Conservation (phyloP, 495 filamentous ascomycete species). For the Bathelium albidoporum region DNA sequence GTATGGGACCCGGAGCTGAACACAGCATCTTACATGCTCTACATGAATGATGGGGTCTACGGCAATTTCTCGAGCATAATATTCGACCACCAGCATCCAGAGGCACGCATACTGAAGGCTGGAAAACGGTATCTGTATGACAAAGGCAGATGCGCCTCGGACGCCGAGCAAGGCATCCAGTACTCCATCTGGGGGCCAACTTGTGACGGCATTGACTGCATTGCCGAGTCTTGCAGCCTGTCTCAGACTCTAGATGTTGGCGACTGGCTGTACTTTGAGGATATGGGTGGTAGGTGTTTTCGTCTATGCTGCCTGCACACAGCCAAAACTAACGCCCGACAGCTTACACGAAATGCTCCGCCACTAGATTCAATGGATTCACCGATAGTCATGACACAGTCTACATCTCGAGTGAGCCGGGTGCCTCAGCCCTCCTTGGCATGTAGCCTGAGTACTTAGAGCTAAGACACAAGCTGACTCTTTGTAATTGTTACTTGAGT, state of each 20-base stretch:
- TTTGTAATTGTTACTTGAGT: background rate
- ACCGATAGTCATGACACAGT: constrained; percentile 82
- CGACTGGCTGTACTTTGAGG: constrained; percentile 96
- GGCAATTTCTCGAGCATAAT: constrained; percentile 98
- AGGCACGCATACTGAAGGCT: constrained; percentile 58
- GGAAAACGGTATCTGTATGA: constrained; percentile 35
- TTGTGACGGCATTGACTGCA: constrained; percentile 94
- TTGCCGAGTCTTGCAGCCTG: constrained; percentile 65
- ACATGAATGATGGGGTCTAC: constrained; percentile 93
- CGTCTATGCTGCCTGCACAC: background rate
- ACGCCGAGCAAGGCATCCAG: constrained; percentile 28
- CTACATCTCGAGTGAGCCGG: constrained; percentile 87
- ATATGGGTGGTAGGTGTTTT: constrained; percentile 56
- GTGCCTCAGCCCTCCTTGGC: constrained; percentile 64
- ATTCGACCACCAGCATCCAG: constrained; percentile 92
- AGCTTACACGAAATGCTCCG: constrained; percentile 94
- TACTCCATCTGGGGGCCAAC: constrained; percentile 99
- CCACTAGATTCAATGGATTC: constrained; percentile 98
- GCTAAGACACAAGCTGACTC: background rate
- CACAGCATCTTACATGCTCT: constrained; percentile 77
- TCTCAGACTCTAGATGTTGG: constrained; percentile 68
- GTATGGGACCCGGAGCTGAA: constrained; percentile 51
- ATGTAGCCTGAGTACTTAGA: constrained; percentile 12
- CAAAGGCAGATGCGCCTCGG: constrained; percentile 16
- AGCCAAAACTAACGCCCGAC: background rate